These are phyloP conservation scores for Penicillium lagena DNA, from an alignment of 495 filamentous ascomycete genomes.

Conservation along the genomic window DNA sequence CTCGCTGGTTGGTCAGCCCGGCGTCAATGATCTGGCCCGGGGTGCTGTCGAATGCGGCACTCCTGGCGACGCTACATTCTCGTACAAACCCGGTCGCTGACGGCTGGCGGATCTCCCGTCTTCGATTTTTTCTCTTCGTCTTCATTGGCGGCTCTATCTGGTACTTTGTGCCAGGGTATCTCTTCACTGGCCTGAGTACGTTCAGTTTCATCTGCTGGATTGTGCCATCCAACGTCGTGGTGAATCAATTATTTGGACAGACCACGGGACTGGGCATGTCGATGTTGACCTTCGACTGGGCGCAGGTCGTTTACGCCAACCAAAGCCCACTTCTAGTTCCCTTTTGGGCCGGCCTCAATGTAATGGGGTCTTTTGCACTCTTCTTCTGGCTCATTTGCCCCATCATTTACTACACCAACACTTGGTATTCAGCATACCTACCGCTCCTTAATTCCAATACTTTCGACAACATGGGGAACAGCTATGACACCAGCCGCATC, in stretches of 20 bases:
- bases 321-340: conserved; percentile 81
- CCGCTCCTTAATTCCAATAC: conserved; percentile 42
- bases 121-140: conserved; percentile 74
- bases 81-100: conserved; percentile 73
- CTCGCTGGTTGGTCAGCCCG: conserved; percentile 59
- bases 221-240: conserved; percentile 61
- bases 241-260: conserved; percentile 67
- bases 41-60: conserved; percentile 79
- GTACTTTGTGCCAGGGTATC: conserved; percentile 84
- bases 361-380: conserved; percentile 73
- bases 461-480: conserved; percentile 37
- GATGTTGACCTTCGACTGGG: conserved; percentile 89
- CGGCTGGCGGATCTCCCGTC: conserved; percentile 76
- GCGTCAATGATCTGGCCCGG: conserved; percentile 91
- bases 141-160: conserved; percentile 57
- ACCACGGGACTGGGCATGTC: conserved; percentile 69
- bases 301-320: conserved; percentile 80
- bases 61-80: conserved; percentile 82
- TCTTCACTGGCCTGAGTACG: conserved; percentile 82
- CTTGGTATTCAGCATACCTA: conserved; percentile 53
- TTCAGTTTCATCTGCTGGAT: conserved; percentile 93
- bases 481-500: conserved; percentile 38
- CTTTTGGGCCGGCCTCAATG: conserved; percentile 88
- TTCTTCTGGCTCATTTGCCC: conserved; percentile 90
- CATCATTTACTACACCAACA: conserved; percentile 62